phyloP scores from a whole-genome alignment of 176 grass and related monocot genomes.

The Saccharum spontaneum region DNA sequence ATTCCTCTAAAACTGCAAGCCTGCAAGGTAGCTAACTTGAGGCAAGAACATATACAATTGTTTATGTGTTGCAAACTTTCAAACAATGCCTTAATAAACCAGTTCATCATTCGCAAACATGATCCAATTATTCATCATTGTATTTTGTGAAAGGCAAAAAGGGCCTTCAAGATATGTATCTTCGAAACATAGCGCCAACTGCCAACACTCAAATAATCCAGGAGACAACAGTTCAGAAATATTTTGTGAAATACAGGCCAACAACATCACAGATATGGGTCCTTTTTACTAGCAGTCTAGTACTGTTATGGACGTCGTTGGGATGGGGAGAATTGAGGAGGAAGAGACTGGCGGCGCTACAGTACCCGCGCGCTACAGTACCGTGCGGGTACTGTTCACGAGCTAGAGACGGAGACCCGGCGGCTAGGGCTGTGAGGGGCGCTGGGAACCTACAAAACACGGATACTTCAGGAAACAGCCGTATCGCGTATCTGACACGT shows the following conservation, averaged over 20 bases:
- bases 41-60: neutral
- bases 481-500: no score
- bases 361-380: no score
- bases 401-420: no score
- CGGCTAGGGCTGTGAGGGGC: no score
- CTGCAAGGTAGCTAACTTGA: neutral
- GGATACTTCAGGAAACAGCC: no score
- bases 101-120: neutral
- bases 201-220: neutral
- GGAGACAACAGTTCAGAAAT: neutral
- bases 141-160: neutral
- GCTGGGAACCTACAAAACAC: no score
- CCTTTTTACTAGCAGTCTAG: neutral
- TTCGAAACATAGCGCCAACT: neutral
- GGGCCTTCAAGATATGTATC: neutral
- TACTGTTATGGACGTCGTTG: no score
- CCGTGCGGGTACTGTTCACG: no score
- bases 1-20: neutral
- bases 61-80: neutral
- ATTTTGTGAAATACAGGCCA: neutral
- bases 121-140: neutral
- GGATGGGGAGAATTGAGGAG: no score
- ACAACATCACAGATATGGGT: neutral
- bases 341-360: no score
- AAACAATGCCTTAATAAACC: neutral